Percentiles rank a stretch among this genome's conserved stretches.
Evolutionary conservation across 176 grass and related monocot species (phyloP).

Genomic region (Phyllostachys edulis): DNA sequence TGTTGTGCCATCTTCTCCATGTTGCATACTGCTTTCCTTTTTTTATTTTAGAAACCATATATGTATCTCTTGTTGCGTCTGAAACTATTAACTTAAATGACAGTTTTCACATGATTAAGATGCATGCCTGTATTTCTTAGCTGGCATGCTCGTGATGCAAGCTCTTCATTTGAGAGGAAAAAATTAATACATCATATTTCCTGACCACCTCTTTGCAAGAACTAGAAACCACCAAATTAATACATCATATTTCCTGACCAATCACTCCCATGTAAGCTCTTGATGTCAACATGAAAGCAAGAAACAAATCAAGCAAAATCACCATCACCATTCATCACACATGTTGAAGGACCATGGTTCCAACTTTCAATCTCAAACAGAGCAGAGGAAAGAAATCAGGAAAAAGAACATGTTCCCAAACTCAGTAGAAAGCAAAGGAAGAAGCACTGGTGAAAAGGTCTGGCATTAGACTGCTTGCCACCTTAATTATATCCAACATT

Average conservation of each 20-base stretch:
- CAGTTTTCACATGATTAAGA: background rate
- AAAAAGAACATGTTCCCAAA: background rate
- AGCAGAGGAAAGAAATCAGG: background rate
- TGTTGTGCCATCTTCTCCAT: background rate
- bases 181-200: background rate
- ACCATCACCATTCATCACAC: background rate
- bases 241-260: background rate
- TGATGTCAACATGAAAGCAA: background rate
- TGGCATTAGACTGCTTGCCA: constrained; percentile 38
- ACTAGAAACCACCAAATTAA: background rate
- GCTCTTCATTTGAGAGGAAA: background rate
- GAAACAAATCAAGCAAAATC: background rate
- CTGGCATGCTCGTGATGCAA: background rate
- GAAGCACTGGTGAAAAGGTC: background rate
- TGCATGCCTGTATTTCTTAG: background rate
- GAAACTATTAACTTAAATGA: background rate
- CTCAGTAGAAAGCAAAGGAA: background rate
- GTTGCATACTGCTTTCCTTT: background rate
- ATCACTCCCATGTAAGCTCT: background rate
- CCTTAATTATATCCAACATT: constrained; percentile 35
- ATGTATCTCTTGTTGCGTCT: background rate
- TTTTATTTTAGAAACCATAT: background rate
- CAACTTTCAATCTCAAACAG: background rate
- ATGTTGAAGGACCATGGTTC: background rate
- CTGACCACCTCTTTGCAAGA: background rate